Evolutionary conservation across 2,329 filamentous ascomycete genomes (phyloP).

Genomic region (Paramyrothecium sp.): DNA sequence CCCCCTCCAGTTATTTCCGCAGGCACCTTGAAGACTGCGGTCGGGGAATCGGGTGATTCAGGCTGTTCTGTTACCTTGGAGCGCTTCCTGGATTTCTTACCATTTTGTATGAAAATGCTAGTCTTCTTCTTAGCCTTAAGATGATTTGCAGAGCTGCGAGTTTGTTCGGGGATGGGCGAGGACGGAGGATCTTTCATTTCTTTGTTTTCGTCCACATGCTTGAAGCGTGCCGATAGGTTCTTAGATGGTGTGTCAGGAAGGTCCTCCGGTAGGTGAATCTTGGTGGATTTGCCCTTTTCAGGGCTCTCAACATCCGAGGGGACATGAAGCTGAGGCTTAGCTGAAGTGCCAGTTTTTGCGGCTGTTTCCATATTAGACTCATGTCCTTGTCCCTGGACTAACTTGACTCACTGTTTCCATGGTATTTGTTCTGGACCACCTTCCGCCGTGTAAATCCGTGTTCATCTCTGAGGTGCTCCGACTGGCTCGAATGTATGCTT

Average conservation of each 20-base stretch:
- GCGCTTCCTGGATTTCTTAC: neutral
- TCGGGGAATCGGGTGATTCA: slow-evolving; percentile 10
- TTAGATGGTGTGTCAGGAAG: neutral
- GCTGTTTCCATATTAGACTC: too few relatives aligned
- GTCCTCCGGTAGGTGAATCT: neutral
- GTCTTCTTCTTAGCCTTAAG: neutral
- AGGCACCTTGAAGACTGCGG: slow-evolving; percentile 18
- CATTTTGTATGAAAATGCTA: neutral
- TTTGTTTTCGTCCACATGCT: neutral
- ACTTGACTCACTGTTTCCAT: neutral
- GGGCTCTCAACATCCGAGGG: slow-evolving; percentile 1
- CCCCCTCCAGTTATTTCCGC: neutral
- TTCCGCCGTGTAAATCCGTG: slow-evolving; percentile 19
- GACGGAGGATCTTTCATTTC: neutral
- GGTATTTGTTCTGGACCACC: neutral
- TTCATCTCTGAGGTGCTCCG: slow-evolving; percentile 18
- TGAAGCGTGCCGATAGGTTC: neutral
- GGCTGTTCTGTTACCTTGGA: neutral
- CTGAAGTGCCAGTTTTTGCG: neutral
- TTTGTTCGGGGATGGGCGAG: neutral
- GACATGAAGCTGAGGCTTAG: neutral
- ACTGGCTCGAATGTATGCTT: slow-evolving; percentile 10
- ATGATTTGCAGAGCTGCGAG: neutral
- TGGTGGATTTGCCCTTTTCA: slow-evolving; percentile 2
- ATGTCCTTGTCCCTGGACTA: too few relatives aligned